Evolutionary conservation across 2,329 filamentous ascomycete genomes (phyloP).

Genomic region (Capronia americana): DNA sequence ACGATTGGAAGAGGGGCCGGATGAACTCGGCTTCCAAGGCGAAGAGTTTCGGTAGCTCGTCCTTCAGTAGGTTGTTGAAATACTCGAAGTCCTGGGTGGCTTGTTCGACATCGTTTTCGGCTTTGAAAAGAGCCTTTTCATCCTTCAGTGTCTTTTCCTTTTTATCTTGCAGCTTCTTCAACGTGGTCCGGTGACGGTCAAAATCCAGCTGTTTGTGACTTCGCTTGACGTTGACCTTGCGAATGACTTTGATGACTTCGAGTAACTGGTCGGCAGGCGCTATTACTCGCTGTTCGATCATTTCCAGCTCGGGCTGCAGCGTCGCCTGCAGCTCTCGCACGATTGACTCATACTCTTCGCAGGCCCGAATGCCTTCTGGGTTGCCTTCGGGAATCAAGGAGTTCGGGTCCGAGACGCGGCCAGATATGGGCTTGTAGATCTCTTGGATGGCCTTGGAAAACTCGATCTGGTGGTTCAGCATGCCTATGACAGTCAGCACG

Average conservation of each 20-base stretch:
- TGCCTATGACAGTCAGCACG: conserved; percentile 59
- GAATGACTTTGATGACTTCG: conserved; percentile 93
- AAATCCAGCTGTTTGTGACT: conserved; percentile 98
- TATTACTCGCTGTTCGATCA: conserved; percentile 93
- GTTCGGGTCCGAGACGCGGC: conserved; percentile 90
- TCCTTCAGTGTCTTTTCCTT: conserved; percentile 96
- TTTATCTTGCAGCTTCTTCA: conserved; percentile 97
- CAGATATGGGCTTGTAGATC: conserved; percentile 97
- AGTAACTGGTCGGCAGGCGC: conserved; percentile 90
- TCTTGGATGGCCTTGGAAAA: conserved; percentile 96
- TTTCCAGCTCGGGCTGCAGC: conserved; percentile 88
- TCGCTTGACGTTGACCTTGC: conserved; percentile 85
- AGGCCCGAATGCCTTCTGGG: conserved; percentile 88
- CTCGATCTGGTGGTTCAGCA: conserved; percentile 96
- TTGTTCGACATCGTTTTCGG: conserved; percentile 87
- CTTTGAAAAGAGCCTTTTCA: conserved; percentile 95
- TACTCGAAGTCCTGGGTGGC: conserved; percentile 97
- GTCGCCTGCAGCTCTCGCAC: conserved; percentile 90
- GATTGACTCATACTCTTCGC: conserved; percentile 93
- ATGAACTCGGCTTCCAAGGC: conserved; percentile 91
- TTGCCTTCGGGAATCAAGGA: conserved; percentile 83
- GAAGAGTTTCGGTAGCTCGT: conserved; percentile 92
- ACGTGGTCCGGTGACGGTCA: conserved; percentile 78
- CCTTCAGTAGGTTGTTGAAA: conserved; percentile 96
- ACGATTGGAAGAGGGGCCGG: conserved; percentile 94